phyloP scores from a whole-genome alignment of 768 basidiomycete genomes.

The Tylopilus sp. region DNA sequence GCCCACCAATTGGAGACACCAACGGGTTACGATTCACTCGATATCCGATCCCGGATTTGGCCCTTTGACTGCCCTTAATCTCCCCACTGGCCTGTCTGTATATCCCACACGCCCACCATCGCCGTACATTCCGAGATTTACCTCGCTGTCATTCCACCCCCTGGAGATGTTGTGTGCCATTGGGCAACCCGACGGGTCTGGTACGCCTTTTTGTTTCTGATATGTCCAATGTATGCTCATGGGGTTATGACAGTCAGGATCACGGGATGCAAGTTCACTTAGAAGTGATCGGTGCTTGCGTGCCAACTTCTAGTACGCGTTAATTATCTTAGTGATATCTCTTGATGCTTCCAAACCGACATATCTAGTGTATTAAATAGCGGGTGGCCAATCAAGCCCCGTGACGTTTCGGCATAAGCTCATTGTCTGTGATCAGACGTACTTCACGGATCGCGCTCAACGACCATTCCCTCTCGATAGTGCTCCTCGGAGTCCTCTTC shows the following conservation, averaged over 20 bases:
- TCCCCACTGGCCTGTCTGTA: slow-evolving; percentile 53
- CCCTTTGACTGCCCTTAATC: slow-evolving; percentile 40
- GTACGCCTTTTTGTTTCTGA: slow-evolving; percentile 30
- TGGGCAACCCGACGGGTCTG: slow-evolving; percentile 67
- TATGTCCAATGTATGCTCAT: slow-evolving; percentile 4
- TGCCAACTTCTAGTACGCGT: no score
- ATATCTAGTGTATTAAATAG: slow-evolving; percentile 13
- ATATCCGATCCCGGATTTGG: slow-evolving; percentile 36
- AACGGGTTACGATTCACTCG: slow-evolving; percentile 59
- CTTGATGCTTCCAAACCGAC: slow-evolving; percentile 7
- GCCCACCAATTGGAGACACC: slow-evolving; percentile 60
- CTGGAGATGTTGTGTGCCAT: slow-evolving; percentile 80
- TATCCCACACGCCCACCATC: slow-evolving; percentile 58
- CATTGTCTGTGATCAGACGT: no score
- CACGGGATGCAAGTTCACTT: slow-evolving; percentile 52
- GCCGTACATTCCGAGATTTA: slow-evolving; percentile 57
- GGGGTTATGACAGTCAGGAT: slow-evolving; percentile 42
- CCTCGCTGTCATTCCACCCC: slow-evolving; percentile 78
- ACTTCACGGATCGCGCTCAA: no score
- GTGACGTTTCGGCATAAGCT: no score
- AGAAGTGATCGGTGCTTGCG: no score
- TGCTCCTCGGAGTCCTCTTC: no score
- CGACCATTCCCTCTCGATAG: no score
- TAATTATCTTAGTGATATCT: slow-evolving; percentile 17
- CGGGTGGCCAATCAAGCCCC: no score